phyloP scores from a whole-genome alignment of 2,329 filamentous ascomycete species.

The Diaporthe citriasiana region DNA sequence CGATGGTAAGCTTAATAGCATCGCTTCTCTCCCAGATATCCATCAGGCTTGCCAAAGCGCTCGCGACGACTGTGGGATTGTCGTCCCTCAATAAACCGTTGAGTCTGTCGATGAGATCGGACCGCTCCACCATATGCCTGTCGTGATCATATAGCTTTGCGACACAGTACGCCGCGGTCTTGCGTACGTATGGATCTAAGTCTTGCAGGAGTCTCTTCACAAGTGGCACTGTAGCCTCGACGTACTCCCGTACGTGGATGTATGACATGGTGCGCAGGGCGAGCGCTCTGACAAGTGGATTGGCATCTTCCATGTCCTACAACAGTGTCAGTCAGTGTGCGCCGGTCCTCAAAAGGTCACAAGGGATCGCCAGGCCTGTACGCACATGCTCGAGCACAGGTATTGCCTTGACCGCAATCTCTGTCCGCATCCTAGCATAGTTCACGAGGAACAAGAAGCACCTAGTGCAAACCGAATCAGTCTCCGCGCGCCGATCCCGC shows the following conservation, averaged over 20 bases:
- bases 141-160: conserved; percentile 99
- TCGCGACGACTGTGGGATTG: conserved; percentile 97
- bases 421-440: conserved; percentile 93
- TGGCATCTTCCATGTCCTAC: conserved; percentile 93
- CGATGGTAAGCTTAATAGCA: conserved; percentile 97
- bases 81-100: conserved; percentile 94
- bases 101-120: conserved; percentile 91
- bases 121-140: conserved; percentile 87
- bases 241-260: conserved; percentile 95
- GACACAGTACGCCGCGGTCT: conserved; percentile 95
- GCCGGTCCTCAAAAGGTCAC: neutral
- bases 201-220: conserved; percentile 89
- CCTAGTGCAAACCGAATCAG: conserved; percentile 64
- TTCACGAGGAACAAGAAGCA: conserved; percentile 98
- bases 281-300: conserved; percentile 91
- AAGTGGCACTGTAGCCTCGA: conserved; percentile 88
- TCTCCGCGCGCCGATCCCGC: neutral
- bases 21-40: conserved; percentile 99
- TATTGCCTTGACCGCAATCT: conserved; percentile 92
- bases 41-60: conserved; percentile 89
- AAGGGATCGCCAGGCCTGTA: neutral
- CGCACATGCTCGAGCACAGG: conserved; percentile 85
- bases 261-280: conserved; percentile 97
- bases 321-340: conserved; percentile 42
- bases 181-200: conserved; percentile 93